Evolutionary conservation across 2,329 filamentous ascomycete species (phyloP).

Genomic region (Chalaropsis thielavioides): DNA sequence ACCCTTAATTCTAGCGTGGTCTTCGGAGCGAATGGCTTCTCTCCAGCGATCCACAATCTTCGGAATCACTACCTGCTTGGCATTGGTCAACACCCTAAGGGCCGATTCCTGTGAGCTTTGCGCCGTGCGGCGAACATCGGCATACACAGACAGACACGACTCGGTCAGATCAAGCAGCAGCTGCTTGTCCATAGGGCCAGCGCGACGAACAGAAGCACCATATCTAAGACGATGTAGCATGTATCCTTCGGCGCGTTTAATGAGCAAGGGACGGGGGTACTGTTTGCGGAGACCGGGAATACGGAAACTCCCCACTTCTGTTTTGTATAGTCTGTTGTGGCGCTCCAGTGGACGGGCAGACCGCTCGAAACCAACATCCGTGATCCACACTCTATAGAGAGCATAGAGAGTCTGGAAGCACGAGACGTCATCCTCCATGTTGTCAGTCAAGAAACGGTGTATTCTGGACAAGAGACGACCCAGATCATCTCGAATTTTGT

Average conservation of each 20-base stretch:
- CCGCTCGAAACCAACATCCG: conserved; percentile 90
- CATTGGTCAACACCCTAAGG: conserved; percentile 77
- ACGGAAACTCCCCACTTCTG: conserved; percentile 85
- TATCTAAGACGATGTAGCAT: conserved; percentile 88
- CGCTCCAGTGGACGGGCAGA: conserved; percentile 88
- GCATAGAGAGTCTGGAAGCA: conserved; percentile 90
- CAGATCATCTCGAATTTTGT: conserved; percentile 64
- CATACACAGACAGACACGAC: conserved; percentile 81
- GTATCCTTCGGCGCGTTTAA: conserved; percentile 87
- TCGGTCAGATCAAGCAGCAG: conserved; percentile 76
- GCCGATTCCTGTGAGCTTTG: conserved; percentile 88
- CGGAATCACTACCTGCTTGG: conserved; percentile 77
- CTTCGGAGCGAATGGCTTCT: conserved; percentile 60
- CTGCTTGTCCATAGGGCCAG: conserved; percentile 77
- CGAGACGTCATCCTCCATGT: conserved; percentile 88
- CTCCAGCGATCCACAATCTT: conserved; percentile 68
- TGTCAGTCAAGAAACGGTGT: conserved; percentile 65
- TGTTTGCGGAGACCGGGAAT: conserved; percentile 82
- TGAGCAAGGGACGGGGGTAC: conserved; percentile 82
- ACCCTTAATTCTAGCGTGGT: conserved; percentile 88
- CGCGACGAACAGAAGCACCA: conserved; percentile 75
- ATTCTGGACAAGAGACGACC: conserved; percentile 70
- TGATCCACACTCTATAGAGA: conserved; percentile 90
- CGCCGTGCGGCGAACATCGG: conserved; percentile 86
- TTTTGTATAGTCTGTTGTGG: conserved; percentile 66